Evolutionary conservation across 164 flowering plant genomes (phyloP), one percentile per base, ranked within the genome.

Genomic region (Piper betle): DNA sequence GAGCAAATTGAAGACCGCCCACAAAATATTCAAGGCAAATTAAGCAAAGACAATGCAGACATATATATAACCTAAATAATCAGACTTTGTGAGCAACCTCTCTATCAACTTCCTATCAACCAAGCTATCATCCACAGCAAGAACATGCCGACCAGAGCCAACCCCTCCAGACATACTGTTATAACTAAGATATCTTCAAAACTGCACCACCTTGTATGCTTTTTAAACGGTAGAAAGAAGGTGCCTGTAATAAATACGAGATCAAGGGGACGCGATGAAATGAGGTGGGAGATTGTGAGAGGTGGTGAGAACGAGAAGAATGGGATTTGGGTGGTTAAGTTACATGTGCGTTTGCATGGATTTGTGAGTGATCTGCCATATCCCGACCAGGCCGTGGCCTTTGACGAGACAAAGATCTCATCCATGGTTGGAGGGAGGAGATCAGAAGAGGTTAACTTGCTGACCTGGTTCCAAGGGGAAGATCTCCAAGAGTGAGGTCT

Each of bases 111-210:
- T 68, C 58, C 71, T 56, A 42, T 68, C 66, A 18, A 63, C 38
- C 53, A 58, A 12, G 53, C 71, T 68, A 52, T 68, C 71, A 41
- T 68, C 71, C 17, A 68, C 71, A 18, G 71, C 71, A 33, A 68
- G 57, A 20, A 68, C 71, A 57, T 68, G 71, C 43, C 55, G 53
- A 56, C 8, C 13, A 56, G 59, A 59, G 37, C 50, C 50, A 46
- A 6, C 50, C 50, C 0, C 50, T 10, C 50, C 50, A 6, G 50
- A 46, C 50, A 46, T 46, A 9, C 50, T 15, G 10, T 5, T 15
- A 3, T 2, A 3, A 46, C 9, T 12, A 46, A 46, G 50, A 46
- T 46, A 12, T 0, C 50, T 46, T 46, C 50, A 2, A 12, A 46
- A 42, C 0, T 10, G 46, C 33, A 25, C 33, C 33, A 25, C 33